phyloP scores from a whole-genome alignment of 768 basidiomycete genomes.

The Lactarius evosmus region DNA sequence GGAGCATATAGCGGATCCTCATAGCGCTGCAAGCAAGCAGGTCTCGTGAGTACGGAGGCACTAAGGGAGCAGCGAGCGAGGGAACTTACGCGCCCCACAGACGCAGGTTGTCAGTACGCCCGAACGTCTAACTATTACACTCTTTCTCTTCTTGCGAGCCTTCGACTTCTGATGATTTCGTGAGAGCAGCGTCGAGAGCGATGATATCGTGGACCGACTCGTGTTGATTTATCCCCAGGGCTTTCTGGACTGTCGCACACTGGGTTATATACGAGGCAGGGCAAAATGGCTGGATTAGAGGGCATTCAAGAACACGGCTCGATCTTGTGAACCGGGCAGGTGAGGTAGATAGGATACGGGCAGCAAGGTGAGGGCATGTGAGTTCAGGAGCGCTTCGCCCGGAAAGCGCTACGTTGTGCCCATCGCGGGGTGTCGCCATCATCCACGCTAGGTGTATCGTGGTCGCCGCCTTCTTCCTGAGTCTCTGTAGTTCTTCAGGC shows the following conservation, averaged over 20 bases:
- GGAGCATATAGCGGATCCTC: conserved; percentile 76
- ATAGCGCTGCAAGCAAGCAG: conserved; percentile 51
- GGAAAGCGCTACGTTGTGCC: conserved; percentile 61
- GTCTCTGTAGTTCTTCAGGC: conserved; percentile 50
- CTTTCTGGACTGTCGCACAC: conserved; percentile 72
- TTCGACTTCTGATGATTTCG: conserved; percentile 35
- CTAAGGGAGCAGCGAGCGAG: too few species aligned
- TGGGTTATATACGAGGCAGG: conserved; percentile 80
- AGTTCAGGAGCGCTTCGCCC: conserved; percentile 57
- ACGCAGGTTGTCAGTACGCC: conserved; percentile 81
- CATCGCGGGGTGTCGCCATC: conserved; percentile 75
- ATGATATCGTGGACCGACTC: conserved; percentile 77
- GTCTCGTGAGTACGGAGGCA: neutral
- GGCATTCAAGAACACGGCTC: conserved; percentile 45
- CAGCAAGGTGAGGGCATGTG: conserved; percentile 60
- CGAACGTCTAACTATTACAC: conserved; percentile 78
- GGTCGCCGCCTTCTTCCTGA: conserved; percentile 42
- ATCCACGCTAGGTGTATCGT: conserved; percentile 41
- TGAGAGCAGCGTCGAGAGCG: conserved; percentile 61
- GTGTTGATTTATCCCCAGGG: conserved; percentile 77
- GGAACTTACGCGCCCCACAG: conserved; percentile 85
- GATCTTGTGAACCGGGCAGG: conserved; percentile 37
- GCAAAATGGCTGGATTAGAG: conserved; percentile 77
- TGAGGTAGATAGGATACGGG: conserved; percentile 50
- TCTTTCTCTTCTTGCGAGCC: conserved; percentile 39